Evolutionary conservation across 345 rosid species (phyloP).

Genomic region (Acer campestre): DNA sequence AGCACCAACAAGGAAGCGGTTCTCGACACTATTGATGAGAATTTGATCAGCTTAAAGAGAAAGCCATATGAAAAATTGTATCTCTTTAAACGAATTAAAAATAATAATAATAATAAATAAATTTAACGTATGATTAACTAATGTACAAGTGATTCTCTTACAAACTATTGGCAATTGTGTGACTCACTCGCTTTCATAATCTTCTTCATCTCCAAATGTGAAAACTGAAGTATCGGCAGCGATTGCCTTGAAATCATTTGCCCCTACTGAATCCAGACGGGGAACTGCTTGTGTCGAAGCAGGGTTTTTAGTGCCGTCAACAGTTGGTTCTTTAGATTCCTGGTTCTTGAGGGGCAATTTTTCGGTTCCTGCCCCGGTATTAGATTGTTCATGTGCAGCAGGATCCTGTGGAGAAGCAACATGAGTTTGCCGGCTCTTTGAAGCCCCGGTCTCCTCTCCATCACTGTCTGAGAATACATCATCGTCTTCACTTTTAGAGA

Average conservation of each 20-base stretch:
- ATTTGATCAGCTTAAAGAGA: too few relatives aligned
- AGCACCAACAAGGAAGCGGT: too few relatives aligned
- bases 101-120: neutral
- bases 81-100: neutral
- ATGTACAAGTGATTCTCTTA: slow-evolving; percentile 13
- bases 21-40: too few relatives aligned
- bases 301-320: slow-evolving; percentile 27
- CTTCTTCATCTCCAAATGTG: slow-evolving; percentile 85
- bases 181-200: slow-evolving; percentile 67
- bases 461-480: slow-evolving; percentile 87
- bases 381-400: slow-evolving; percentile 15
- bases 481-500: slow-evolving; percentile 47
- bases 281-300: slow-evolving; percentile 26
- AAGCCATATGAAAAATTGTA: neutral
- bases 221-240: slow-evolving; percentile 95
- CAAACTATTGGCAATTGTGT: neutral
- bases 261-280: slow-evolving; percentile 27
- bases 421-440: slow-evolving; percentile 33
- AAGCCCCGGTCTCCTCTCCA: slow-evolving; percentile 54
- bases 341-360: slow-evolving; percentile 26
- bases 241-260: slow-evolving; percentile 71
- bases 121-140: neutral
- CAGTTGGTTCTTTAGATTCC: slow-evolving; percentile 26
- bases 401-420: slow-evolving; percentile 12
- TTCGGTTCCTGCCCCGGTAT: slow-evolving; percentile 27